Evolutionary conservation across 768 basidiomycete species (phyloP), one percentile per base, ranked within the genome.

Genomic region (Rossbeevera mucosa): DNA sequence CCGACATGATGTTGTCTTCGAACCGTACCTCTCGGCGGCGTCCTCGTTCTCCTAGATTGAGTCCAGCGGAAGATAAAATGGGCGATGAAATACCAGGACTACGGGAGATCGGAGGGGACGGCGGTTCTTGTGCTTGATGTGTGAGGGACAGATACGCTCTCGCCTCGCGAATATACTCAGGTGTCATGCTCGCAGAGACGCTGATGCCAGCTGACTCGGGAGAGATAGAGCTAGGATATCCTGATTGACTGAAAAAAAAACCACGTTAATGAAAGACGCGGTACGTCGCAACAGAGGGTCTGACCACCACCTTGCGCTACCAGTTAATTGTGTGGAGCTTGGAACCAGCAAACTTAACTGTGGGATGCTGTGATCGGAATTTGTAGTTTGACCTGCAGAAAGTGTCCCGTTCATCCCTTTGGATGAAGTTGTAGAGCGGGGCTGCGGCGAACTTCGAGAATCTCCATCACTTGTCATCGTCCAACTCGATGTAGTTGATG

Each of bases 11-110:
- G 41, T 60, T 71, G 6, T 69, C 67, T 26, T 71, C 67, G 22
- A 69, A 69, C 16, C 69, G 63, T 16, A 69, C 67, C 50, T 69
- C 67, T 6, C 67, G 67, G n/a, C 63, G 64, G 24, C 60, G 67
- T 13, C 55, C 69, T 38, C 55, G 61, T 21, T 59, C 65, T 20
- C 66, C 60, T 3, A 57, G 2, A 21, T 65, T 58, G 31, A 71
- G 59, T n/a, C 69, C 61, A 4, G 56, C 55, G 7, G 69, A 69
- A n/a, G 67, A 71, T 40, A 69, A 38, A 18, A 69, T 44, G 11
- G 67, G 67, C 0, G 67, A 69, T 7, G 65, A 33, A 16, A 64
- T 46, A 21, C 48, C 58, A 16, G 65, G 61, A 44, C 61, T 71
- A 30, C 45, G 59, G 24, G 55, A n/a, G 5, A 18, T 22, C 28